Conservation (phyloP, 768 basidiomycete species). For the Leccinum variicolor region DNA sequence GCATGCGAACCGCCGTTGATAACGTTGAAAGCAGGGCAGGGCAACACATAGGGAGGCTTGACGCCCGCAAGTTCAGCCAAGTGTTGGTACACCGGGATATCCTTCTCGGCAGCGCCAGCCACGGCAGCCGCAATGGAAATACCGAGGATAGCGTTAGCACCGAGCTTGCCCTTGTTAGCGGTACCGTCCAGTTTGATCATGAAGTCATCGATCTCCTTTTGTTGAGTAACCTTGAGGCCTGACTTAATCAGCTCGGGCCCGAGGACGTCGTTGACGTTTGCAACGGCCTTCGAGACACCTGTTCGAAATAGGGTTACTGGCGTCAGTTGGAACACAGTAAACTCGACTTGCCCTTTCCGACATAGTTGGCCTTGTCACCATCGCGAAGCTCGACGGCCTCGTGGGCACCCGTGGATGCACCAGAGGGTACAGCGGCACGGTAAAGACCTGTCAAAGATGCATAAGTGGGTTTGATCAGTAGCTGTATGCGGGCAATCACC, state of each 20-base stretch:
- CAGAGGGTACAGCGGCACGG: slow-evolving; percentile 94
- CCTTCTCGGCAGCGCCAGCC: slow-evolving; percentile 94
- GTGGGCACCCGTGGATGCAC: slow-evolving; percentile 96
- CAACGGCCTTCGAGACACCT: slow-evolving; percentile 93
- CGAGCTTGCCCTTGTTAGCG: slow-evolving; percentile 98
- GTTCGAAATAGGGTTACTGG: slow-evolving; percentile 4
- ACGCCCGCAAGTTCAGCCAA: slow-evolving; percentile 94
- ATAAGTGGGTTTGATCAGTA: slow-evolving; percentile 9
- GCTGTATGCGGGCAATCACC: slow-evolving; percentile 44
- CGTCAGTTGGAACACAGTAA: not conserved
- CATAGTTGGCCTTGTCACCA: slow-evolving; percentile 86
- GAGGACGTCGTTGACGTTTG: slow-evolving; percentile 90
- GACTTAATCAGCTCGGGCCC: slow-evolving; percentile 86
- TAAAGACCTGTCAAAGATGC: slow-evolving; percentile 63
- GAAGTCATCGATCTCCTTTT: slow-evolving; percentile 96
- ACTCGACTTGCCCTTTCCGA: slow-evolving; percentile 80
- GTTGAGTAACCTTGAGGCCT: slow-evolving; percentile 77
- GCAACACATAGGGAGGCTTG: slow-evolving; percentile 91
- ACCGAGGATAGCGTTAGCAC: slow-evolving; percentile 98
- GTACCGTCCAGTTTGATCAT: slow-evolving; percentile 98
- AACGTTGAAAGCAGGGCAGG: slow-evolving; percentile 94
- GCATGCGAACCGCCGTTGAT: slow-evolving; percentile 99
- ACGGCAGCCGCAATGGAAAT: slow-evolving; percentile 94
- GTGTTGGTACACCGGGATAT: slow-evolving; percentile 93
- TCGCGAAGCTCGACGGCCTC: slow-evolving; percentile 99